Conservation (phyloP, 139 green algal species). For the Tetradesmus obliquus region DNA sequence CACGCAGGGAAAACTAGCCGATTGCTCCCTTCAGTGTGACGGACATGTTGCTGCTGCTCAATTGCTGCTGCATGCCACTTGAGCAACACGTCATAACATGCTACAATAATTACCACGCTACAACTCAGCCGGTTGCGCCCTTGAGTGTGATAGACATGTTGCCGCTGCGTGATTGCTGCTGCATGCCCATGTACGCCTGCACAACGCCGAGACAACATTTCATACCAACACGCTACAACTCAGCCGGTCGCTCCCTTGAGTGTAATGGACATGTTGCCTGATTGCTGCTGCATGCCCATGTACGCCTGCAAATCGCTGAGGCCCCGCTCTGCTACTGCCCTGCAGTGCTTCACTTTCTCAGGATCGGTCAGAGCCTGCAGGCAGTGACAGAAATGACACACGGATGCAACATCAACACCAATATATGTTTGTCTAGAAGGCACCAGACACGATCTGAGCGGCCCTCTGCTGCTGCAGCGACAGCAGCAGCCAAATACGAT, state of each 20-base stretch:
- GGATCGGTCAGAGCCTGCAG: conserved; percentile 59
- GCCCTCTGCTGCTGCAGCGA: not conserved
- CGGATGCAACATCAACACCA: too few relatives aligned
- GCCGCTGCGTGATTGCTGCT: not conserved
- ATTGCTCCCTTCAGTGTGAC: too few relatives aligned
- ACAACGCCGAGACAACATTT: too few relatives aligned
- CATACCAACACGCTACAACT: not conserved
- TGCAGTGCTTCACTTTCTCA: conserved; percentile 48
- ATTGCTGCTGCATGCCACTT: too few relatives aligned
- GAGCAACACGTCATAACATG: too few relatives aligned
- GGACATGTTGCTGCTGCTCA: too few relatives aligned
- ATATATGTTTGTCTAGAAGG: too few relatives aligned
- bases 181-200: conserved; percentile 26
- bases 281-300: not conserved
- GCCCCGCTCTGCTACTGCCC: conserved; percentile 47
- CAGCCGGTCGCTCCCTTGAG: conserved; percentile 44
- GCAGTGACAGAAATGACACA: not conserved
- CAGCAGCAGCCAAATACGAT: not conserved
- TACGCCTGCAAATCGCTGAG: conserved; percentile 51
- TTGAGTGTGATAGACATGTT: conserved; percentile 47
- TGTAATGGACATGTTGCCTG: conserved; percentile 35
- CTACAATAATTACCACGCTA: too few relatives aligned
- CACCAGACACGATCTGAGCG: too few relatives aligned
- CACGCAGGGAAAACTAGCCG: too few relatives aligned
- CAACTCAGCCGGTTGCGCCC: conserved; percentile 26